phyloP scores from a whole-genome alignment of 2,329 filamentous ascomycete species.

The Epichloe bromicola region DNA sequence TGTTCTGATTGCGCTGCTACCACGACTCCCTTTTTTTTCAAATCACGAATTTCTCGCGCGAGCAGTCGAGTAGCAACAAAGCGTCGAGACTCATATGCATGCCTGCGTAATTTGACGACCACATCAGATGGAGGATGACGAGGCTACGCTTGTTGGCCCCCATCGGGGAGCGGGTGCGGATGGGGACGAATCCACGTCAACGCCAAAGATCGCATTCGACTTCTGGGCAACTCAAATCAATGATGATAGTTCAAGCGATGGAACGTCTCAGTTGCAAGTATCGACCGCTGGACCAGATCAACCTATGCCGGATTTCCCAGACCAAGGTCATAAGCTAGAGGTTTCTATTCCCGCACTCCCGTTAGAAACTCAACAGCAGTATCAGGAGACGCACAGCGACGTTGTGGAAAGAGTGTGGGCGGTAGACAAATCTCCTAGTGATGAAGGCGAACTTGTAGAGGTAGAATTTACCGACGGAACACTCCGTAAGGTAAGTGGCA shows the following conservation, averaged over 20 bases:
- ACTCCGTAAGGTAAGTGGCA: conserved; percentile 24
- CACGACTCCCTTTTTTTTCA: too few relatives aligned
- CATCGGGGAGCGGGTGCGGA: neutral
- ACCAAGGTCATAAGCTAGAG: conserved; percentile 12
- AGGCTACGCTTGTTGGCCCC: neutral
- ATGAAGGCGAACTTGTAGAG: conserved; percentile 16
- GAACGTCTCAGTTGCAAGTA: neutral
- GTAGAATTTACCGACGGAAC: conserved; percentile 35
- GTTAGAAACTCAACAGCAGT: conserved; percentile 15
- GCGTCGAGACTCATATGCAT: neutral
- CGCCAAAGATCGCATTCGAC: conserved; percentile 8
- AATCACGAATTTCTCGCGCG: too few relatives aligned
- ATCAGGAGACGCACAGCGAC: conserved; percentile 21
- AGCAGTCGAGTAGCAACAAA: neutral
- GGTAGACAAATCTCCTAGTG: conserved; percentile 14
- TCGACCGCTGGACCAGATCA: neutral
- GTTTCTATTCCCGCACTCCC: conserved; percentile 18
- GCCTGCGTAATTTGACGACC: neutral
- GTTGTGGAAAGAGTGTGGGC: conserved; percentile 24
- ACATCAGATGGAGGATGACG: conserved; percentile 10
- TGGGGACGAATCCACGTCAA: neutral
- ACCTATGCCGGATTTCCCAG: neutral
- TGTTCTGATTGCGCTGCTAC: neutral
- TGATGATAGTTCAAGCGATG: conserved; percentile 1
- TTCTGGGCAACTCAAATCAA: conserved; percentile 2